A percentile compares a stretch with the other conserved stretches of the same genome.
These are phyloP conservation scores for Thyridium curvatum DNA, from an alignment of 2,329 filamentous ascomycete species.

Conservation along the genomic window DNA sequence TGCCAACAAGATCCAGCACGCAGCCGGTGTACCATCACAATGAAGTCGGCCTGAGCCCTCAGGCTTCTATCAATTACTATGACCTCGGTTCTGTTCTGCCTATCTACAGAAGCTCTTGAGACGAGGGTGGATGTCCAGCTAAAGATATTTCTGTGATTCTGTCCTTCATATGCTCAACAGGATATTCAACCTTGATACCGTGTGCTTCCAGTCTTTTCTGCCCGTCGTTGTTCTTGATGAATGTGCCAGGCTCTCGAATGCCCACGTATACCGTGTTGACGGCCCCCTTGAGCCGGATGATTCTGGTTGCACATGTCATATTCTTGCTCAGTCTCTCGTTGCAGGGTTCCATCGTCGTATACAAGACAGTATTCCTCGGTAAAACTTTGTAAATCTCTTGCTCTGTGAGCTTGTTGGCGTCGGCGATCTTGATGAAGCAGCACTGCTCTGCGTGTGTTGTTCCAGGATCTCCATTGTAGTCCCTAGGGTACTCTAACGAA, in stretches of 20 bases:
- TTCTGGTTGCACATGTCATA: slow-evolving; percentile 10
- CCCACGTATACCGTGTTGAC: slow-evolving; percentile 9
- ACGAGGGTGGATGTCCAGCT: not conserved
- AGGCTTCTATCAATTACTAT: slow-evolving; percentile 3
- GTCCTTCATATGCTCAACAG: slow-evolving; percentile 2
- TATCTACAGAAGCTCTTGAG: too few relatives aligned
- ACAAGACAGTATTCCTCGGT: slow-evolving; percentile 29
- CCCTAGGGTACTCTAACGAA: slow-evolving; percentile 28
- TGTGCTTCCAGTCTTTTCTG: slow-evolving; percentile 1
- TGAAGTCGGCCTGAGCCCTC: slow-evolving; percentile 17
- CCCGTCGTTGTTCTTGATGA: slow-evolving; percentile 3
- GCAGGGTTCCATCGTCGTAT: slow-evolving; percentile 40
- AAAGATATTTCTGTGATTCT: slow-evolving; percentile 3
- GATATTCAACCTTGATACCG: slow-evolving; percentile 4
- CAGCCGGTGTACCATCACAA: slow-evolving; percentile 17
- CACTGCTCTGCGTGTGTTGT: slow-evolving; percentile 35
- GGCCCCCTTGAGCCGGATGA: slow-evolving; percentile 5
- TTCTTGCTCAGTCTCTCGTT: slow-evolving; percentile 32
- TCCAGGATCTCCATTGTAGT: slow-evolving; percentile 27
- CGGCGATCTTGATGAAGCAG: slow-evolving; percentile 37
- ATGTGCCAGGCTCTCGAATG: slow-evolving; percentile 6
- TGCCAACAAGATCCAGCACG: slow-evolving; percentile 18
- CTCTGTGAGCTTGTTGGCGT: slow-evolving; percentile 25
- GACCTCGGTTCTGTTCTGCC: too few relatives aligned
- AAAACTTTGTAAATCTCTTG: slow-evolving; percentile 26